Evolutionary conservation across 148 eudicot species (phyloP), one percentile per base, ranked within the genome.

Genomic region (Amaranthus palmeri): DNA sequence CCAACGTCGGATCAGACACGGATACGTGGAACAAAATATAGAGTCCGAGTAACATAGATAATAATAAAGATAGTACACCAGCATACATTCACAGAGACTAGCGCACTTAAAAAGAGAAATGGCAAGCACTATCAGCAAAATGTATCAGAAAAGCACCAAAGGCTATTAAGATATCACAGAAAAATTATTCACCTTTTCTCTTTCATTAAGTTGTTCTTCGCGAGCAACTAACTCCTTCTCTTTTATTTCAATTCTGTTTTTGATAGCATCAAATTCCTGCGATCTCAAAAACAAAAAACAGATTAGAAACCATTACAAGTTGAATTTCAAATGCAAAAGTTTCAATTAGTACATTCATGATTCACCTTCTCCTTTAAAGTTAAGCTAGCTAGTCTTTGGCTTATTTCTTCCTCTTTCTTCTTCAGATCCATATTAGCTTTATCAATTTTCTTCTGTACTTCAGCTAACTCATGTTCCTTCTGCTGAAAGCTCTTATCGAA

Each of bases 341-440:
- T 49, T 5, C 36, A 42, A 7, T 51, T 17, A 47, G 72, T 61
- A 51, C 47, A 53, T 77, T 67, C 36, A 25, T 25, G 36, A 25
- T 25, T 65, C 62, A 80, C 97, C 96, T 88, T 86, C 81, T 90
- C 98, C 82, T 90, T 88, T 47, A 76, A 75, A 70, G 77, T 71
- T 52, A 93, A 68, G 68, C 70, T 77, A 51, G 75, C 78, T 10
- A 81, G 65, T 82, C 93, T 80, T 57, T 61, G 73, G 74, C 75
- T 83, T 57, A 88, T 82, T 48, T 93, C 98, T 62, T 86, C 95
- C 76, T 90, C 96, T 81, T 86, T 87, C 78, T 80, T 78, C 76
- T 80, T 90, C 82, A 88, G 81, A 70, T 79, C 75, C 52, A 64
- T 74, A 71, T 82, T 88, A 53, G 84, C 76, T 18, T 65, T 54